These are phyloP conservation scores for Metschnikowia peoriensis DNA, from an alignment of 805 yeast species.

Conservation along the genomic window DNA sequence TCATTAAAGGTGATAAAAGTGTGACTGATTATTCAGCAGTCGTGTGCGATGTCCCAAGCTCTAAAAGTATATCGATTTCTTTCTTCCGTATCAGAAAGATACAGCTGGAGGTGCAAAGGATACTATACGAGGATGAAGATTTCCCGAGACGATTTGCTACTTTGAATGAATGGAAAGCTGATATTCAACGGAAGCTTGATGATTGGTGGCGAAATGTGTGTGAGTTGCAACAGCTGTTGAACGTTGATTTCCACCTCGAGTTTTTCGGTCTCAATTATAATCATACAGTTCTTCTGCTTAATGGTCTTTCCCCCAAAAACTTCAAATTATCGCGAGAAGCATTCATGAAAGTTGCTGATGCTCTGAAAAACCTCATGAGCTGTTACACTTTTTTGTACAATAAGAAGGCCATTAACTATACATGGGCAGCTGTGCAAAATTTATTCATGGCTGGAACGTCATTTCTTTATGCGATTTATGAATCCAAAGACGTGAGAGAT, in stretches of 20 bases:
- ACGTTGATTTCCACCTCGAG: slow-evolving; percentile 69
- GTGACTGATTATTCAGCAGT: slow-evolving; percentile 29
- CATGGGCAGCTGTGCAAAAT: slow-evolving; percentile 93
- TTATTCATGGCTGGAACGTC: slow-evolving; percentile 88
- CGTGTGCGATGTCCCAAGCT: slow-evolving; percentile 49
- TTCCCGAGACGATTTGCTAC: slow-evolving; percentile 60
- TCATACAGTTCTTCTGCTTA: slow-evolving; percentile 68
- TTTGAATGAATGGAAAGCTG: slow-evolving; percentile 61
- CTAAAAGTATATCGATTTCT: slow-evolving; percentile 64
- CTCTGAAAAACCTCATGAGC: slow-evolving; percentile 64
- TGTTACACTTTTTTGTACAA: slow-evolving; percentile 58
- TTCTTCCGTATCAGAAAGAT: slow-evolving; percentile 69
- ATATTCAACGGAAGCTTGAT: slow-evolving; percentile 51
- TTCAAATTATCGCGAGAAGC: slow-evolving; percentile 53
- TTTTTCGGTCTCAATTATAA: slow-evolving; percentile 74
- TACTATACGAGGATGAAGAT: slow-evolving; percentile 68
- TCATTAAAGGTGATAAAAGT: slow-evolving; percentile 33
- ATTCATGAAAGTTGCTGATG: slow-evolving; percentile 53
- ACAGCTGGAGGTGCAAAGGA: slow-evolving; percentile 74
- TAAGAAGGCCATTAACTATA: slow-evolving; percentile 67
- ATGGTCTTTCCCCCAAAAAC: slow-evolving; percentile 76
- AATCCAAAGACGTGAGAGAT: slow-evolving; percentile 53
- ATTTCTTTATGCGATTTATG: slow-evolving; percentile 72
- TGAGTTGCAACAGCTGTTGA: slow-evolving; percentile 47
- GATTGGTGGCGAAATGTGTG: slow-evolving; percentile 63